Percentiles rank a stretch among this genome's conserved stretches.
phyloP scores from a whole-genome alignment of 1,284 basidiomycete genomes.

The Cystobasidium slooffiae region DNA sequence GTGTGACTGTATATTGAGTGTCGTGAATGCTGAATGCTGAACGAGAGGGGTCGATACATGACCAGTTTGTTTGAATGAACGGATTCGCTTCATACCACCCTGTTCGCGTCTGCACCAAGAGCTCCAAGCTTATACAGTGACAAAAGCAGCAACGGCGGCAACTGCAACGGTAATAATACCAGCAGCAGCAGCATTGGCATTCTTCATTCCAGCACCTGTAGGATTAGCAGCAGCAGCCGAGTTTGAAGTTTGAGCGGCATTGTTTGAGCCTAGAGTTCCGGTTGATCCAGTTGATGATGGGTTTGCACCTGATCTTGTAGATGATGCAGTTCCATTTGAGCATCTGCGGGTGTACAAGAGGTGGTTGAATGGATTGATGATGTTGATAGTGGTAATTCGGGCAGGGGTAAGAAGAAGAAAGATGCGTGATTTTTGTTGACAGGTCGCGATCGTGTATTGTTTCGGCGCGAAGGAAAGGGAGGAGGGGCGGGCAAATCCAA shows the following conservation, averaged over 20 bases:
- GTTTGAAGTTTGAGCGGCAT: constrained; percentile 15
- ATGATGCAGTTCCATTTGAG: not conserved
- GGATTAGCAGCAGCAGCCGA: constrained; percentile 1
- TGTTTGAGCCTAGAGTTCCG: not conserved
- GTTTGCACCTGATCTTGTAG: not conserved
- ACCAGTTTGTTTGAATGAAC: too few relatives aligned
- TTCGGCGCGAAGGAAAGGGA: not conserved
- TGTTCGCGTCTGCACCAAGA: not conserved
- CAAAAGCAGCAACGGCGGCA: constrained; percentile 8
- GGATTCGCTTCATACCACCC: not conserved
- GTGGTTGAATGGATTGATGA: not conserved
- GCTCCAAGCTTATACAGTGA: not conserved
- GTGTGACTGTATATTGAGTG: too few relatives aligned
- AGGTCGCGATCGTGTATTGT: too few relatives aligned
- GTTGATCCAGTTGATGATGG: not conserved
- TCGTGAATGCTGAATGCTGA: too few relatives aligned
- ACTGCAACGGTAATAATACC: constrained; percentile 6
- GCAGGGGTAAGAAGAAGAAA: too few relatives aligned
- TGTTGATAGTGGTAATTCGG: not conserved
- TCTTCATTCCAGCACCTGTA: constrained; percentile 15
- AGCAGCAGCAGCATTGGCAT: constrained; percentile 9
- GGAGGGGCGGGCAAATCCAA: not conserved
- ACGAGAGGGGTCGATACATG: too few relatives aligned
- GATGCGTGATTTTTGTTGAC: too few relatives aligned
- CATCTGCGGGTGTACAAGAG: not conserved